A percentile compares a stretch with the other conserved stretches of the same genome.
These are phyloP conservation scores for Mycena belliarum DNA, from an alignment of 768 basidiomycete species.

Conservation along the genomic window DNA sequence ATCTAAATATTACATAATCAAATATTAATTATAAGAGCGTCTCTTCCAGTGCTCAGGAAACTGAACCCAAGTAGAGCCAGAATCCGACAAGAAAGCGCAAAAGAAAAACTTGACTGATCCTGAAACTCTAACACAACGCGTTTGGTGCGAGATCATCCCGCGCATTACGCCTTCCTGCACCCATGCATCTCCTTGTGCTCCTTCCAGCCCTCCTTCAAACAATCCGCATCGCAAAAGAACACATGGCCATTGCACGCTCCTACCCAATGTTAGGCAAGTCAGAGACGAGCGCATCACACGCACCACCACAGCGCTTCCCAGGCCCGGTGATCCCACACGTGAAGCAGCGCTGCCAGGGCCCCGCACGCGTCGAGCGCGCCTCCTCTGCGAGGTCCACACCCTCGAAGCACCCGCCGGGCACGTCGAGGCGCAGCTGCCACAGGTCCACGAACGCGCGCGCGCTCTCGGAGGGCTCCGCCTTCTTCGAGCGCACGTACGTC, in stretches of 20 bases:
- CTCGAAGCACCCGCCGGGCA: constrained; percentile 13
- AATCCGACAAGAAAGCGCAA: too few species aligned
- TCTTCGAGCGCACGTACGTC: constrained; percentile 34
- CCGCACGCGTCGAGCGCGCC: constrained; percentile 35
- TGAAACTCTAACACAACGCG: too few species aligned
- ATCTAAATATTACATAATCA: too few species aligned
- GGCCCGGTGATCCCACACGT: constrained; percentile 36
- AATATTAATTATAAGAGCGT: too few species aligned
- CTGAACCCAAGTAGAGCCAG: too few species aligned
- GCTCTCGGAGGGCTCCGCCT: constrained; percentile 5
- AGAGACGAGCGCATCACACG: not conserved
- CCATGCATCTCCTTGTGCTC: constrained; percentile 31
- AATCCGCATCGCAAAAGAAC: constrained; percentile 31
- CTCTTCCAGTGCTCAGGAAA: too few species aligned
- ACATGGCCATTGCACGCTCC: constrained; percentile 24
- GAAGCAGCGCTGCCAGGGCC: constrained; percentile 44
- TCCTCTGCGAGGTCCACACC: constrained; percentile 40
- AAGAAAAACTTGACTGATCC: too few species aligned
- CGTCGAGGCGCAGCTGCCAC: not conserved
- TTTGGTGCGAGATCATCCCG: too few species aligned
- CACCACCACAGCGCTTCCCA: constrained; percentile 44
- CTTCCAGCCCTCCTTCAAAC: constrained; percentile 33
- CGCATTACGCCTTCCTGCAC: constrained; percentile 21
- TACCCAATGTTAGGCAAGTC: too few species aligned
- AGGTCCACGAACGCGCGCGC: constrained; percentile 33